These are phyloP conservation scores for Macadamia integrifolia DNA, from an alignment of 164 flowering plant species.

Conservation along the genomic window DNA sequence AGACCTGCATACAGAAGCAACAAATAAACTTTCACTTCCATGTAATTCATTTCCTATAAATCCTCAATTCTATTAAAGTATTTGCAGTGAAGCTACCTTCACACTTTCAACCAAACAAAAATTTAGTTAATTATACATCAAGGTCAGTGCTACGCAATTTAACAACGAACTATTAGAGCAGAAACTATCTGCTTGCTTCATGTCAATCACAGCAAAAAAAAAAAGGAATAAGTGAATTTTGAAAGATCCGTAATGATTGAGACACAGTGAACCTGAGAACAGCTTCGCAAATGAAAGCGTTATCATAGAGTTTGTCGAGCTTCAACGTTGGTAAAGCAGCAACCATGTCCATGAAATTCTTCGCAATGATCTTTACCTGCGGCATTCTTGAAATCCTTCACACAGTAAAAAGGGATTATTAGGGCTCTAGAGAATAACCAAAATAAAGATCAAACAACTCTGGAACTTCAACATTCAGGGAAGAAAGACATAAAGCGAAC, in stretches of 20 bases:
- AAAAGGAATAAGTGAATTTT: neutral
- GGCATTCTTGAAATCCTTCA: constrained; percentile 47
- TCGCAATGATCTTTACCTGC: constrained; percentile 83
- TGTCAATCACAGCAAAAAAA: neutral
- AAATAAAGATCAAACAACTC: no score
- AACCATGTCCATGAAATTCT: constrained; percentile 98
- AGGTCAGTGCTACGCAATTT: no score
- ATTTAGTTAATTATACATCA: neutral
- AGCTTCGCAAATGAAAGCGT: constrained; percentile 89
- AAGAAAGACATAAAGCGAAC: no score
- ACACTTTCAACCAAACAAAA: neutral
- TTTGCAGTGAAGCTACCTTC: no score
- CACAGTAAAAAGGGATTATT: no score
- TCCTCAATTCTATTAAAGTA: neutral
- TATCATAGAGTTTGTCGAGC: constrained; percentile 77
- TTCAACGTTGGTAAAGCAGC: constrained; percentile 79
- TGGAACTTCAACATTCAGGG: no score
- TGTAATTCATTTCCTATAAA: neutral
- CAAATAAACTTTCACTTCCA: neutral
- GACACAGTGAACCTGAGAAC: constrained; percentile 59
- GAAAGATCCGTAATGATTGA: neutral
- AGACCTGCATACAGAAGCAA: constrained; percentile 46
- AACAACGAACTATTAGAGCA: no score
- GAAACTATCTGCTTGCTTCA: no score
- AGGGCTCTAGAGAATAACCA: no score